Conservation (phyloP, 371 early-diverging fungal genomes). For the Mycotypha africana region DNA sequence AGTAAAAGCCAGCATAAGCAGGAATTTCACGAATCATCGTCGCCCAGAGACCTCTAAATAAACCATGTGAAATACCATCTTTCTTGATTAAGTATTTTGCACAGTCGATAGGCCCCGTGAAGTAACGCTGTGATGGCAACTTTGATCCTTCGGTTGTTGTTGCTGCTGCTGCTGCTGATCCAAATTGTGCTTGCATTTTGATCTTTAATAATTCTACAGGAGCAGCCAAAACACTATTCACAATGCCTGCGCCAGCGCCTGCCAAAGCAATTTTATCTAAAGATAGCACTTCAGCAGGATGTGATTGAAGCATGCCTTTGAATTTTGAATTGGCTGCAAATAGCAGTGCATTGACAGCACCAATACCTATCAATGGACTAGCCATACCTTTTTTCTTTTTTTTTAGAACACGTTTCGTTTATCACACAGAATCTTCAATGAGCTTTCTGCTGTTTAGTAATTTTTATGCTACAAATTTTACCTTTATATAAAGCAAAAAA, state of each 20-base stretch:
- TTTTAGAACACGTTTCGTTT: no score
- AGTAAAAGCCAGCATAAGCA: conserved; percentile 80
- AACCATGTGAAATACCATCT: conserved; percentile 63
- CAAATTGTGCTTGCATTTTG: conserved; percentile 74
- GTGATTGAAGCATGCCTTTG: conserved; percentile 46
- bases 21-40: conserved; percentile 78
- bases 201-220: conserved; percentile 84
- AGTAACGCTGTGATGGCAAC: no score
- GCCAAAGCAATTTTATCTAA: conserved; percentile 68
- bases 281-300: conserved; percentile 32
- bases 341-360: conserved; percentile 77
- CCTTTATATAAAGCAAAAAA: conserved; percentile 76
- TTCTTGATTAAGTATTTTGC: conserved; percentile 55
- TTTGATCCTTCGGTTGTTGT: no score
- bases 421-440: no score
- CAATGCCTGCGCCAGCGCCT: conserved; percentile 71
- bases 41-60: conserved; percentile 77
- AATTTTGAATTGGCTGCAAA: conserved; percentile 72
- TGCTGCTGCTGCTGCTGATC: conserved; percentile 18
- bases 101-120: conserved; percentile 61
- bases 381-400: conserved; percentile 84
- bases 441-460: no score
- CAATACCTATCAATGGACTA: conserved; percentile 76
- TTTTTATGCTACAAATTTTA: no score
- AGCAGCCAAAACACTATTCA: conserved; percentile 69